Percentiles rank a stretch among this genome's conserved stretches.
Conservation (phyloP, 345 rosid species). For the Trapa bicornis region DNA sequence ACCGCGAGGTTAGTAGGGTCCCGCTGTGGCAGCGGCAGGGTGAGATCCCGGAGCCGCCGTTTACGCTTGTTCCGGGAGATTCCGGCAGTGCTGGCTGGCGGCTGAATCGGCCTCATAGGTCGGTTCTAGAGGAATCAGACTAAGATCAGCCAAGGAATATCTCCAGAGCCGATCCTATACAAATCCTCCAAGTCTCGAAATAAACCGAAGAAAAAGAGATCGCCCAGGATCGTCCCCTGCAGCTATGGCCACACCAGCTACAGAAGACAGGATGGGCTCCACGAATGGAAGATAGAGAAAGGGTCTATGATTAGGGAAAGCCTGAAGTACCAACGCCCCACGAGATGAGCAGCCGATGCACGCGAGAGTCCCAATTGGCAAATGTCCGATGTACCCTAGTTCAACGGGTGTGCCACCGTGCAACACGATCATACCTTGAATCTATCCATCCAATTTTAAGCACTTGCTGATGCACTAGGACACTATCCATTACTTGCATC, state of each 20-base stretch:
- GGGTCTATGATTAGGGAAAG: too few relatives aligned
- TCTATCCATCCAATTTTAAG: too few relatives aligned
- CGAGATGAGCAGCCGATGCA: too few relatives aligned
- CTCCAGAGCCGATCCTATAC: constrained; percentile 1
- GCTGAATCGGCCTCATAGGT: constrained; percentile 51
- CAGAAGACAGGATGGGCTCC: not conserved
- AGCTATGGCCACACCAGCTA: not conserved
- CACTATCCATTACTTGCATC: too few relatives aligned
- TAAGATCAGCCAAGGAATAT: constrained; percentile 21
- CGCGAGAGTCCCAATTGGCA: too few relatives aligned
- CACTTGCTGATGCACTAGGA: too few relatives aligned
- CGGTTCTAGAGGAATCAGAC: not conserved
- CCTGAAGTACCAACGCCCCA: too few relatives aligned
- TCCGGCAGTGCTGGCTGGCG: constrained; percentile 23
- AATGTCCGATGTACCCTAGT: too few relatives aligned
- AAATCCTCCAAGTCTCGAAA: not conserved
- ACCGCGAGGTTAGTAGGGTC: constrained; percentile 46
- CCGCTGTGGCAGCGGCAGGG: constrained; percentile 63
- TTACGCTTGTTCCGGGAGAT: constrained; percentile 18
- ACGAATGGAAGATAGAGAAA: not conserved
- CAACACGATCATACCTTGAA: too few relatives aligned
- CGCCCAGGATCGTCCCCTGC: not conserved
- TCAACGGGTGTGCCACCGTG: too few relatives aligned
- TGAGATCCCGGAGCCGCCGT: constrained; percentile 54
- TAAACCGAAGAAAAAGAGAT: not conserved